Evolutionary conservation across 495 filamentous ascomycete species (phyloP).

Genomic region (Penicillium lividum): DNA sequence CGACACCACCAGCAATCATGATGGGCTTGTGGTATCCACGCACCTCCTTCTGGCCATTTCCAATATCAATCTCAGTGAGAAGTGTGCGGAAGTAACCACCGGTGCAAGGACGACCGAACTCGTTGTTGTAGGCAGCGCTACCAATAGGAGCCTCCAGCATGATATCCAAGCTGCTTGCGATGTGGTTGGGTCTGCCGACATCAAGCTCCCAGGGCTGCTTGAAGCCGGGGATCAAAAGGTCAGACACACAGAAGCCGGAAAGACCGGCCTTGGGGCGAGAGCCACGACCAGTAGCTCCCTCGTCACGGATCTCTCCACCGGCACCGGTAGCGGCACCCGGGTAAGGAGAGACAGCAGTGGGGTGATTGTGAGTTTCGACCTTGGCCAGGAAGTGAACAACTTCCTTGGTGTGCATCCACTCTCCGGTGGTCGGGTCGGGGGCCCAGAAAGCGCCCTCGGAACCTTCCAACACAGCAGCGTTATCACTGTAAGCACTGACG

Average conservation of each 20-base stretch:
- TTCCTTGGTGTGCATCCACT: slow-evolving; percentile 88
- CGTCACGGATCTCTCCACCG: slow-evolving; percentile 92
- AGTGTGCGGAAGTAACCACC: slow-evolving; percentile 89
- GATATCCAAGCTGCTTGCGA: slow-evolving; percentile 89
- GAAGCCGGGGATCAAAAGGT: slow-evolving; percentile 82
- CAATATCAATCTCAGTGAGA: slow-evolving; percentile 61
- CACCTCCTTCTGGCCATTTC: slow-evolving; percentile 65
- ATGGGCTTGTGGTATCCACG: slow-evolving; percentile 98
- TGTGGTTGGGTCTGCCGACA: slow-evolving; percentile 86
- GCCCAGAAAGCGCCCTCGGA: slow-evolving; percentile 77
- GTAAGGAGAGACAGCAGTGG: slow-evolving; percentile 88
- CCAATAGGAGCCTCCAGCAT: slow-evolving; percentile 97
- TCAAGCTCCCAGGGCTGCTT: slow-evolving; percentile 86
- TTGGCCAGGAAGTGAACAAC: slow-evolving; percentile 86
- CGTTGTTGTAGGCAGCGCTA: slow-evolving; percentile 94
- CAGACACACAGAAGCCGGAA: slow-evolving; percentile 90
- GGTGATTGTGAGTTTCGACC: slow-evolving; percentile 98
- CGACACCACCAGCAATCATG: slow-evolving; percentile 96
- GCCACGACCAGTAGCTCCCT: slow-evolving; percentile 89
- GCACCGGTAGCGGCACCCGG: slow-evolving; percentile 88
- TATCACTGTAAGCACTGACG: slow-evolving; percentile 95
- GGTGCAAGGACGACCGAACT: slow-evolving; percentile 92
- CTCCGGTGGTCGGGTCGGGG: slow-evolving; percentile 77
- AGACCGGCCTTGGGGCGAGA: slow-evolving; percentile 93
- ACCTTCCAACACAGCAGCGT: slow-evolving; percentile 89